Percentiles rank a stretch among this genome's conserved stretches.
Evolutionary conservation across 805 yeast genomes (phyloP).

Genomic region (Blastobotrys americana): DNA sequence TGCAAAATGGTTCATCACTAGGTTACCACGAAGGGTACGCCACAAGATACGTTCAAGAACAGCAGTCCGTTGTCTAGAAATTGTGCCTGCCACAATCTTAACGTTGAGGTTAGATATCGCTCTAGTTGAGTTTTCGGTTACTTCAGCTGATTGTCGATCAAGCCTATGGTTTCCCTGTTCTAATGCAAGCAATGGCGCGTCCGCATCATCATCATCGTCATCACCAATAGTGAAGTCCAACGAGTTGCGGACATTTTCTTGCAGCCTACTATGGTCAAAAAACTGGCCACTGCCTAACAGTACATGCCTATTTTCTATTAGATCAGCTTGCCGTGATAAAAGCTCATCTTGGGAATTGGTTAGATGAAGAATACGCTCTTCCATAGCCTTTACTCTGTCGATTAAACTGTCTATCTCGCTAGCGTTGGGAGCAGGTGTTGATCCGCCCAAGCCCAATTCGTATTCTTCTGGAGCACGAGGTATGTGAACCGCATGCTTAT

Average conservation of each 20-base stretch:
- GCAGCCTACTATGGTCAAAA: slow-evolving; percentile 34
- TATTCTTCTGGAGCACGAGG: slow-evolving; percentile 11
- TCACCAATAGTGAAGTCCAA: slow-evolving; percentile 18
- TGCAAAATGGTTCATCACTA: slow-evolving; percentile 68
- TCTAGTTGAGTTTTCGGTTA: slow-evolving; percentile 9
- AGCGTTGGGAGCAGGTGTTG: slow-evolving; percentile 32
- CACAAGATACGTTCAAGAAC: slow-evolving; percentile 78
- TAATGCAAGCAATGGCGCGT: slow-evolving; percentile 31
- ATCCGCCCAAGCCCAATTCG: background rate
- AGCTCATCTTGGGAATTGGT: slow-evolving; percentile 60
- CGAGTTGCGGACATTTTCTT: slow-evolving; percentile 24
- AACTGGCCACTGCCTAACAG: slow-evolving; percentile 43
- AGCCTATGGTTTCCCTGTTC: slow-evolving; percentile 12
- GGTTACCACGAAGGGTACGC: slow-evolving; percentile 89
- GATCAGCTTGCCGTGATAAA: slow-evolving; percentile 48
- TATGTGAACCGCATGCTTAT: slow-evolving; percentile 22
- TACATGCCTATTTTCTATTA: slow-evolving; percentile 66
- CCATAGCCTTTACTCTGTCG: slow-evolving; percentile 55
- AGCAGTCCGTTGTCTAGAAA: slow-evolving; percentile 60
- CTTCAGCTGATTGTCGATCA: slow-evolving; percentile 19
- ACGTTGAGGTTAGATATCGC: slow-evolving; percentile 27
- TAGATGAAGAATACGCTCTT: slow-evolving; percentile 63
- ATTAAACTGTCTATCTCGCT: slow-evolving; percentile 65
- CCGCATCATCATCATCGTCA: slow-evolving; percentile 21
- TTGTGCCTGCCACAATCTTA: slow-evolving; percentile 69